Evolutionary conservation across 2,329 filamentous ascomycete genomes (phyloP).

Genomic region (Ophiostoma sp.): DNA sequence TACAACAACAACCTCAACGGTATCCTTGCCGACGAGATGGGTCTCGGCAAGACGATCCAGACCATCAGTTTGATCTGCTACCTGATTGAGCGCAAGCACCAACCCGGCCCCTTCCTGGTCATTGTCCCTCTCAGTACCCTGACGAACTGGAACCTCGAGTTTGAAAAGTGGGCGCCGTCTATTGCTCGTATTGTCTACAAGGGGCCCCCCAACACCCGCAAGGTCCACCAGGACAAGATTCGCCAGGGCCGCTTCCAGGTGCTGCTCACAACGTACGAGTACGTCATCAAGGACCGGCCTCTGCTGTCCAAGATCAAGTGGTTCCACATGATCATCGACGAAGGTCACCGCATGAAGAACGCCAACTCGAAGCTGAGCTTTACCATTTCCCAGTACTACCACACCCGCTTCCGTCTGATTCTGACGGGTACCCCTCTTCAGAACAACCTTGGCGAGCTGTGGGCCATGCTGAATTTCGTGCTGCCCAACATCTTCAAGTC

Average conservation of each 20-base stretch:
- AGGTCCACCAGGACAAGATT: conserved; percentile 87
- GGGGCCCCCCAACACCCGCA: conserved; percentile 80
- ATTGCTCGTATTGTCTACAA: conserved; percentile 91
- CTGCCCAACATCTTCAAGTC: conserved; percentile 99
- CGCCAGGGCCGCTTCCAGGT: conserved; percentile 95
- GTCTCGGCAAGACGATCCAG: conserved; percentile 98
- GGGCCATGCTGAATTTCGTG: conserved; percentile 98
- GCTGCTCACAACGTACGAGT: conserved; percentile 94
- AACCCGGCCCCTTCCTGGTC: conserved; percentile 87
- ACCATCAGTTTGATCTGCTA: conserved; percentile 97
- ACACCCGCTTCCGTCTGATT: conserved; percentile 90
- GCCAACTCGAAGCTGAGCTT: conserved; percentile 90
- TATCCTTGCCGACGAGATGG: conserved; percentile 98
- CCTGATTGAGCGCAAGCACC: conserved; percentile 90
- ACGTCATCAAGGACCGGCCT: conserved; percentile 97
- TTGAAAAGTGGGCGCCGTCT: conserved; percentile 96
- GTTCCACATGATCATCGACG: conserved; percentile 99
- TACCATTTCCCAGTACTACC: conserved; percentile 93
- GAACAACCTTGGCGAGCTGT: conserved; percentile 93
- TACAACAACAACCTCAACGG: conserved; percentile 99
- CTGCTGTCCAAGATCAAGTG: conserved; percentile 97
- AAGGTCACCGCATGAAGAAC: conserved; percentile 99
- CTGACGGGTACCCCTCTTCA: conserved; percentile 94
- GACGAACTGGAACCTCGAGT: conserved; percentile 98
- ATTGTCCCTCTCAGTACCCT: conserved; percentile 95